Evolutionary conservation across 2,329 filamentous ascomycete species (phyloP), one percentile per base, ranked within the genome.

Genomic region (Monascus ruber): DNA sequence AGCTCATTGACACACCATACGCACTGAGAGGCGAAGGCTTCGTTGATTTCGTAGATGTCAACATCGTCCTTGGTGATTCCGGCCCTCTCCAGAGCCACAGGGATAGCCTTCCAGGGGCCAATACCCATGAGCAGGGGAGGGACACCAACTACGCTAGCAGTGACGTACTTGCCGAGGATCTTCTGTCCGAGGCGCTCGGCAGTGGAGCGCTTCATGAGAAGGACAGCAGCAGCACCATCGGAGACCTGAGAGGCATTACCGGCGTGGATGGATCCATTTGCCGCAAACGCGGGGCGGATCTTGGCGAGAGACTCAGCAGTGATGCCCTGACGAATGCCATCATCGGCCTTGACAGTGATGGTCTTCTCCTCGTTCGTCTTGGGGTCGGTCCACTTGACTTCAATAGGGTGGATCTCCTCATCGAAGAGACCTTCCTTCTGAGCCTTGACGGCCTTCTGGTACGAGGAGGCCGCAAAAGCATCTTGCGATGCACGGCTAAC

Each of bases 21-120:
- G 65, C 86, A 94, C 74, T 96, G 89, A 47, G 79, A 85, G 27
- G 91, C 91, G 63, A 98, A 98, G 1, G 91, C 91, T 76, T 98
- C 91, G 72, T 98, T 98, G 74, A 98, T 95, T 76, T 98, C 91
- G 58, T 77, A 96, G 58, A 96, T 89, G 61, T 96, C 91, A 26
- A 98, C 86, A 51, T 96, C 89, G 41, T 94, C 82, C 65, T 81
- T 85, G 59, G 71, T 73, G 53, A 98, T 79, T 43, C 88, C 87
- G 0, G 88, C 85, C 63, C 91, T 88, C 60, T 85, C 76, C 41
- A 95, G 80, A 4, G 85, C 88, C 60, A 88, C 83, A 48, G 91
- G 91, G 56, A 98, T 96, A 41, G 91, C 88, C 66, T 88, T 88
- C 78, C 86, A 94, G 37, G 91, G 91, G 1, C 91, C 91, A 50